Base-by-base conservation (phyloP, 805 yeast species). In the Kurtzmaniella fragi region DNA sequence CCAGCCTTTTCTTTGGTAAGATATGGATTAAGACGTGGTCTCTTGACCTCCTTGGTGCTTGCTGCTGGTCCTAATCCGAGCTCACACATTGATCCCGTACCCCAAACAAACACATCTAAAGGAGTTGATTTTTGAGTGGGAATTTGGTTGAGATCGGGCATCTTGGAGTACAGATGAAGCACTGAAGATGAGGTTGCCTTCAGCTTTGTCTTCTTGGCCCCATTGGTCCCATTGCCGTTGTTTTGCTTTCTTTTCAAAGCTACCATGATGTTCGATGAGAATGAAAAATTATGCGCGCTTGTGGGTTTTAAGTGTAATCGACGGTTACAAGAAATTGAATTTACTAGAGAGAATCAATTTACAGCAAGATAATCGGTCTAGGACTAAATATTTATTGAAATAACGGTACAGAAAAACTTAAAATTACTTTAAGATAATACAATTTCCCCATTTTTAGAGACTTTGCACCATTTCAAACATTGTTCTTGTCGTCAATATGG, bases 41-140 rank as follows among this genome's bases (percentile, higher is more conserved):
- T 79, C 56, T 93, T 93, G 15, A 93, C 96, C 59, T 90, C 96
- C 44, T 89, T 88, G 28, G 88, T 91, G 48, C 75, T 83, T 2
- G 95, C 87, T n/a, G 71, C 76, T 8, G 98, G 98, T 1, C 99
- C 99, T n/a, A 93, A 70, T 1, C 99, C 99, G 23, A 93, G 71
- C 59, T 93, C 99, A 68, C 97, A 89, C 93, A 93, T 91, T 0
- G 95, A 82, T 2, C 99, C 99, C 1, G 95, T 78, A 31, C 99
- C 99, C 84, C 95, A 93, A 28, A 87, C 95, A 57, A 85, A 91
- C 2, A 93, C 71, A 54, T 89, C 93, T 39, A 91, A 64, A 15
- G 76, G 72, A 17, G 67, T 63, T 2, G 69, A 48, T 46, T 68
- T 75, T 2, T 60, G 51, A 1, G 45, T 40, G 12, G 73, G 72